Evolutionary conservation across 1,284 basidiomycete species (phyloP), one percentile per base, ranked within the genome.

Genomic region (Pholiota adiposa): DNA sequence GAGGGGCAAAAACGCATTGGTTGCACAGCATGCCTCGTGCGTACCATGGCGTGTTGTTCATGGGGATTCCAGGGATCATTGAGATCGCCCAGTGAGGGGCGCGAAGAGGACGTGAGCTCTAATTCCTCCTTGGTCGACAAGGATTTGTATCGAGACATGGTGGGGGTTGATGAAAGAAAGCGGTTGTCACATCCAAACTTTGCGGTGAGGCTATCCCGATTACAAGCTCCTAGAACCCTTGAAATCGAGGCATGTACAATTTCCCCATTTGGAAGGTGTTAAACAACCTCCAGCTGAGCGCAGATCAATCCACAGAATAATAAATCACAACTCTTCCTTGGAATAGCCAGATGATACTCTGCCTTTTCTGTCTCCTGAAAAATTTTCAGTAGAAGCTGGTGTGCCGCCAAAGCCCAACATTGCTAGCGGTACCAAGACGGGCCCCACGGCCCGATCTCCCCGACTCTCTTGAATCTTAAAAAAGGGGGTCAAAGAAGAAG

Each of bases 131-230:
- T 61, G 8, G 38, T 50, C 19, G 66, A 60, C 21, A 70, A 19
- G 9, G 60, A 54, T 18, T 60, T 62, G 31, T 70, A 70, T 38
- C 65, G 67, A 31, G 67, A 43, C 68, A 70, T 68, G 44, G 59
- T 59, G 5, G 59, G 43, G 33, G 46, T 51, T 54, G 23, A 46
- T 33, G 56, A 58, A 18, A 49, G 44, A 46, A 61, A 40, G 57
- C 43, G 58, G 31, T 16, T n/a, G 41, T 40, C 8, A 4, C 16
- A 34, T 48, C 16, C n/a, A 14, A 2, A 14, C 25, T 23, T 51
- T 40, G 54, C 43, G 34, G 46, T 31, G 54, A 46, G 19, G 25
- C 44, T 27, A 29, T 48, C 31, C 33, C 21, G 43, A 54, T 46
- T 25, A n/a, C 18, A 18, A 18, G 53, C 19, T 23, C n/a, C 43